Base-by-base conservation (phyloP, 106 monocot species). In the Vanilla planifolia region DNA sequence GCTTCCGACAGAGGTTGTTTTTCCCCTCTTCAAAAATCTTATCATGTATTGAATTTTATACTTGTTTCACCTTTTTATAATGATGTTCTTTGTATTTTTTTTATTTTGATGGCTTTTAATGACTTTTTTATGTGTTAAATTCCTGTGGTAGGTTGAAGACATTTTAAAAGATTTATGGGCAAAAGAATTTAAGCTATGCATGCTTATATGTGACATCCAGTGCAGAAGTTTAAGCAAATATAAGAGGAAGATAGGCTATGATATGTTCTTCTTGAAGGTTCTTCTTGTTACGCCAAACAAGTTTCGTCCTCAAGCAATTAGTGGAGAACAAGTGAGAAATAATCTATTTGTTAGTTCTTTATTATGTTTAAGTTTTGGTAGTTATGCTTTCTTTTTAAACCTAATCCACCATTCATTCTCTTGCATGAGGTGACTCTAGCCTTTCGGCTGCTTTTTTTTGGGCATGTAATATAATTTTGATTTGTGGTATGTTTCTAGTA, bases 281-380 rank as follows among this genome's bases (percentile, higher is more conserved):
- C 80, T 96, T 75, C 74, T 87, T 69, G 86, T 96, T 55, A 75
- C 95, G 26, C 90, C 95, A 33, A 90, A 62, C 76, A 83, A 74
- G 65, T 96, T 96, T 40, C 90, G 95, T 8, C 90, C 95, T 11
- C 39, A 80, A 48, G 84, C 81, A 15, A 52, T 30, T 15, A 33
- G 24, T 44, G 22, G 11, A 35, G 30, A 20, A 72, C 73, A 56
- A 63, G 82, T 82, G 33, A 73, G 79, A 52, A 51, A 0, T 55
- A 22, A 17, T 25, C 32, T 32, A 13, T 32, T 55, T n/a, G 9
- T 10, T 9, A 3, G 37, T 37, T 37, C 0, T 37, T 37, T 37
- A n/a, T n/a, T n/a, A n/a, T n/a, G n/a, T n/a, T n/a, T n/a, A n/a
- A n/a, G n/a, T n/a, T n/a, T n/a, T n/a, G n/a, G n/a, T n/a, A 53